Base-by-base conservation (phyloP, 192 early-diverging fungal genomes). In the Coemansia sp. region DNA sequence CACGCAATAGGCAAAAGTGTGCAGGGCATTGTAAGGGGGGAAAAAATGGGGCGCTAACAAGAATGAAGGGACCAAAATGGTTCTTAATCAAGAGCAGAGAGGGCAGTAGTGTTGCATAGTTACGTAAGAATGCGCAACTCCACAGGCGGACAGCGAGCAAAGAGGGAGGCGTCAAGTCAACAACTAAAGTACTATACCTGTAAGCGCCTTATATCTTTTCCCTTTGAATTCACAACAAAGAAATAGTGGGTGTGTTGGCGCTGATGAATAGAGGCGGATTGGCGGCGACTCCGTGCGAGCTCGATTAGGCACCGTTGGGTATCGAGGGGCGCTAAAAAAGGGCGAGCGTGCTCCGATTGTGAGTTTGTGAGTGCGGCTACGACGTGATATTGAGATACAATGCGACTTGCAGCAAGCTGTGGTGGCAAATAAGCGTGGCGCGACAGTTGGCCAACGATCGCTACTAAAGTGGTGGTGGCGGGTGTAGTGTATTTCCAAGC, bases 91-190 rank as follows among this genome's bases (percentile, higher is more conserved):
- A 59, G 34, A 59, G 34, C 57, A 59, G 57, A 34, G 57, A 59
- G 3, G 57, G 57, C 57, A 59, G 57, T 36, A 59, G 57, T 36
- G 23, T 14, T 32, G 25, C 25, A 12, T 31, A 59, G 57, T 32
- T 36, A 59, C 34, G 57, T 36, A 59, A 59, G 57, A 59, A 14
- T 17, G 57, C 57, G 57, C 57, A 59, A 59, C n/a, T n/a, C 31
- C 29, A 36, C 31, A 37, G 31, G 25, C 17, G 31, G n/a, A 25
- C 8, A 10, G 31, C n/a, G 31, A 34, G 15, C 15, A 36, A 59
- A 36, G 55, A 31, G 27, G 29, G 31, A 34, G 31, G 31, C 31
- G 34, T 59, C n/a, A 25, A 21, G 34, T 59, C n/a, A 25, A 21
- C 25, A 59, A 31, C 15, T 9, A 6, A 59, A 2, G 31, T 53